Base-by-base conservation (phyloP, 2,329 filamentous ascomycete genomes). In the Colletotrichum euphorbiae region DNA sequence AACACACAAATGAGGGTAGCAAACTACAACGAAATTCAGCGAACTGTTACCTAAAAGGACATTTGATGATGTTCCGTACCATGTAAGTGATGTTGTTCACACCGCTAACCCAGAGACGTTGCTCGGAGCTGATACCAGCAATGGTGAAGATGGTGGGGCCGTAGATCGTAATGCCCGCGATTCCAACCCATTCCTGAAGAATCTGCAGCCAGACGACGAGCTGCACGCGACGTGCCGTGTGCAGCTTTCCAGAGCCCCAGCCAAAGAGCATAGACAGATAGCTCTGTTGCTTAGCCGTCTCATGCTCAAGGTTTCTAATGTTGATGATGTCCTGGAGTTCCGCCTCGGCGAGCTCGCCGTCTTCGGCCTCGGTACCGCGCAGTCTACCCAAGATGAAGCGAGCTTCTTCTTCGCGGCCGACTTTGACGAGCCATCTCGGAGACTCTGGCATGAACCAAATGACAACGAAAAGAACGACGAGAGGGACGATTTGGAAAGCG, bases 191-290 rank as follows among this genome's bases (percentile, higher is more conserved):
- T 72, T 91, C 87, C 73, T 91, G 89, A 74, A 92, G 85, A 50
- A 92, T 90, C 77, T 92, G 89, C 8, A 92, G 81, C 89, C 90
- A 92, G 40, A 93, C 83, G 3, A 90, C 89, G 2, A 93, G 83
- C 72, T 92, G 89, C 0, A 92, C 89, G 6, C 91, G 86, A 1
- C 90, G 83, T 0, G 86, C 90, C 0, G 87, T 90, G 70, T 92
- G 90, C 8, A 92, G 77, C 58, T 90, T 87, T 0, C 85, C 90
- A 0, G 88, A 90, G 3, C 88, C 88, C 62, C 87, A 84, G 2
- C 89, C 89, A 59, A 91, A 89, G 1, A 93, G 78, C 90, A 93
- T 92, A 54, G 86, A 80, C 3, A 86, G 73, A 72, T 92, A 92
- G 42, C 85, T 88, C 54, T 87, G 86, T 24, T 84, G 81, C 12